phyloP scores from a whole-genome alignment of 2,329 filamentous ascomycete species.

The Botrytis porri region DNA sequence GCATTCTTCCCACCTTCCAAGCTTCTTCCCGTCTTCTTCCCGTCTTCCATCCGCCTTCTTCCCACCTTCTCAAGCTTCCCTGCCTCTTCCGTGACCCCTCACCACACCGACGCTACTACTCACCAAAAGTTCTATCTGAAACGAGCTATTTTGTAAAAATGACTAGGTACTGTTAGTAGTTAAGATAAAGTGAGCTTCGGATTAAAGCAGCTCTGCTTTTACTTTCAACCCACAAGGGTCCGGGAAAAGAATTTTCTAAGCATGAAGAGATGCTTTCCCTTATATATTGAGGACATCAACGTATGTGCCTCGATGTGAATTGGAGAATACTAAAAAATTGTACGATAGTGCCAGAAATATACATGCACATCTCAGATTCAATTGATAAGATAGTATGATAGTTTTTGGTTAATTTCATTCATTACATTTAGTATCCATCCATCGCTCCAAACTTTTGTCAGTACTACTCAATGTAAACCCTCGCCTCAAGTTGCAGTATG shows the following conservation, averaged over 20 bases:
- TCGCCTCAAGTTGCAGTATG: not conserved
- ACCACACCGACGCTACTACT: not conserved
- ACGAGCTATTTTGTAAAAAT: not conserved
- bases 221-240: not conserved
- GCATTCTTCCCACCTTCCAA: no score
- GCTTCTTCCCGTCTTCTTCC: no score
- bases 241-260: not conserved
- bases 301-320: not conserved
- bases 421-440: not conserved
- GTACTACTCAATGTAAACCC: not conserved
- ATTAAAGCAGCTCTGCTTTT: conserved; percentile 9
- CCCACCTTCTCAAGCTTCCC: not conserved
- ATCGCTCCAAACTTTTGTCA: not conserved
- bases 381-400: no score
- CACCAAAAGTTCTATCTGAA: not conserved
- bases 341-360: not conserved
- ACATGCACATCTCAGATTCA: not conserved
- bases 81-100: not conserved
- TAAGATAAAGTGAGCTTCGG: not conserved
- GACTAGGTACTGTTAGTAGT: not conserved
- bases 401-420: not conserved
- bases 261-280: not conserved
- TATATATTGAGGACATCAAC: not conserved
- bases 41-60: not conserved
- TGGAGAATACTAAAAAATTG: not conserved